These are phyloP conservation scores for Microbotryomycetes sp. DNA, from an alignment of 1,284 basidiomycete species.

Conservation along the genomic window DNA sequence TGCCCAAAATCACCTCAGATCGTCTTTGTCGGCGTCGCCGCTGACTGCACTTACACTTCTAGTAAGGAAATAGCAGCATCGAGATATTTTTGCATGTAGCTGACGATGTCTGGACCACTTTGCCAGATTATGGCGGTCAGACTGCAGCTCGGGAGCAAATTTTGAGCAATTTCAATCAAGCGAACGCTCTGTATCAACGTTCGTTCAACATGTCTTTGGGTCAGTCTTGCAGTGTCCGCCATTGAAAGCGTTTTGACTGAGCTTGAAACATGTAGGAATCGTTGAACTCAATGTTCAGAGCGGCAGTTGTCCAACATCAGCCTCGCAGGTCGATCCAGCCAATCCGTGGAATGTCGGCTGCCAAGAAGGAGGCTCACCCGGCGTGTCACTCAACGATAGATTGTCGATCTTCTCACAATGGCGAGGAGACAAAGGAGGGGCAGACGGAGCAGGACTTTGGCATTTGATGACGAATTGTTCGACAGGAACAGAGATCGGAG, in stretches of 20 bases:
- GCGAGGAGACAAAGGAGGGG: slow-evolving; percentile 61
- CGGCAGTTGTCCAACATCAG: slow-evolving; percentile 48
- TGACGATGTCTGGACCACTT: slow-evolving; percentile 35
- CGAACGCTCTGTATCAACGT: slow-evolving; percentile 62
- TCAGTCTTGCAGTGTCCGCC: not conserved
- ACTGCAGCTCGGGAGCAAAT: slow-evolving; percentile 66
- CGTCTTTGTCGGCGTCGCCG: slow-evolving; percentile 78
- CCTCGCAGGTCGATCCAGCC: slow-evolving; percentile 42
- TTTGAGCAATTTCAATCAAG: slow-evolving; percentile 65
- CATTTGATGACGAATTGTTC: slow-evolving; percentile 84
- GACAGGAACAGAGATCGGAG: slow-evolving; percentile 76
- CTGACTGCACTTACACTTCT: slow-evolving; percentile 68
- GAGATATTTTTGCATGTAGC: not conserved
- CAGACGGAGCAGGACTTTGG: slow-evolving; percentile 60
- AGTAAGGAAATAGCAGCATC: not conserved
- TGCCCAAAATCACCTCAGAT: slow-evolving; percentile 68
- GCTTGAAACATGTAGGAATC: slow-evolving; percentile 47
- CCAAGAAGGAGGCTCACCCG: slow-evolving; percentile 34
- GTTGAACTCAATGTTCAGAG: slow-evolving; percentile 67
- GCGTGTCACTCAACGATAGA: slow-evolving; percentile 54
- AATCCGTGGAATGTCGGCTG: slow-evolving; percentile 50
- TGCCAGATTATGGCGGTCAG: slow-evolving; percentile 54
- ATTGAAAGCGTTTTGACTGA: too few species aligned
- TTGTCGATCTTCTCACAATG: slow-evolving; percentile 76
- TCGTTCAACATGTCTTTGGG: slow-evolving; percentile 79